Percentiles rank a stretch among this genome's conserved stretches.
Evolutionary conservation across 495 filamentous ascomycete genomes (phyloP).

Genomic region (Podospora anserina): DNA sequence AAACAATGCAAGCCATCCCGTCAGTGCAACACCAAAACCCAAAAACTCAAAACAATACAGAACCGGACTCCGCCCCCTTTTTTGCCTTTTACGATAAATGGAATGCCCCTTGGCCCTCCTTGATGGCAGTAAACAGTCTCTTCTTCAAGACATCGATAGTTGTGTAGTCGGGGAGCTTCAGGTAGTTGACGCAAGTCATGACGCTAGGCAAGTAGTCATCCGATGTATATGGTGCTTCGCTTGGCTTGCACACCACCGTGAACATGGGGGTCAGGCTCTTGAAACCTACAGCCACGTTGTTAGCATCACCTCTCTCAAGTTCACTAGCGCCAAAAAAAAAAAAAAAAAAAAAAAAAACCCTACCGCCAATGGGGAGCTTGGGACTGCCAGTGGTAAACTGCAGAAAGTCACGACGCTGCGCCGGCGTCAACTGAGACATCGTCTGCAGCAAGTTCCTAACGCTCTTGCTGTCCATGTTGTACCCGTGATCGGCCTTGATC

Average conservation of each 20-base stretch:
- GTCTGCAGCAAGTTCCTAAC: constrained; percentile 90
- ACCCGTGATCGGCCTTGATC: constrained; percentile 99
- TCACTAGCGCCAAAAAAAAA: constrained; percentile 19
- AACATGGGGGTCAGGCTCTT: constrained; percentile 96
- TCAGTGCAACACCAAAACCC: constrained; percentile 1
- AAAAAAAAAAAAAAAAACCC: constrained; percentile 32
- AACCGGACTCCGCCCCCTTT: not conserved
- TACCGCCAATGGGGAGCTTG: constrained; percentile 97
- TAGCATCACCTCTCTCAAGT: constrained; percentile 10
- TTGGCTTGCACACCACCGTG: constrained; percentile 97
- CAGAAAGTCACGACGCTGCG: constrained; percentile 87
- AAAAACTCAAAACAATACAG: not conserved
- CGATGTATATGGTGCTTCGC: constrained; percentile 88
- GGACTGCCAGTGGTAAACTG: constrained; percentile 99
- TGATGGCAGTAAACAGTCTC: constrained; percentile 79
- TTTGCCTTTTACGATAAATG: constrained; percentile 71
- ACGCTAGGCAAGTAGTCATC: constrained; percentile 98
- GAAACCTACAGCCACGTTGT: constrained; percentile 62
- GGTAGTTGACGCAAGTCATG: constrained; percentile 99
- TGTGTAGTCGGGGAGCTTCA: constrained; percentile 96
- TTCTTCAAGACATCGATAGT: constrained; percentile 69
- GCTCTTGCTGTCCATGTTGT: constrained; percentile 97
- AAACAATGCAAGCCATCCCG: constrained; percentile 2
- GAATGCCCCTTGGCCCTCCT: constrained; percentile 98
- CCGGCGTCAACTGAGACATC: constrained; percentile 80